A percentile compares a stretch with the other conserved stretches of the same genome.
phyloP scores from a whole-genome alignment of 441 rosid species.

The Brassica balearica region DNA sequence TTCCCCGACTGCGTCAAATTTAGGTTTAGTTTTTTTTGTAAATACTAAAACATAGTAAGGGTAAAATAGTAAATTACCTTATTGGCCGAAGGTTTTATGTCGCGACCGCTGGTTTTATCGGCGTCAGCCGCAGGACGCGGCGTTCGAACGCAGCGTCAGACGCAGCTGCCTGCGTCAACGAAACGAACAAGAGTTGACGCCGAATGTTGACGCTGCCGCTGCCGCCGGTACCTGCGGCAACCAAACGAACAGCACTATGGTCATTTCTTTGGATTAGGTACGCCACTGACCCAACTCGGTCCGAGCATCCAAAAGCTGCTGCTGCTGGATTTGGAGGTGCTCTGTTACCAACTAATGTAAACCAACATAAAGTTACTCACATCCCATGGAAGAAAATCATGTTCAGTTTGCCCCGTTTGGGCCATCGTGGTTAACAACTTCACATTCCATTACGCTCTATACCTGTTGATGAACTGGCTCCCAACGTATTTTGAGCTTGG shows the following conservation, averaged over 20 bases:
- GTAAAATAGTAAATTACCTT: too few species aligned
- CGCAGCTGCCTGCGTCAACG: too few species aligned
- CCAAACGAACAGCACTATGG: conserved; percentile 44
- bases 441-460: conserved; percentile 90
- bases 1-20: too few species aligned
- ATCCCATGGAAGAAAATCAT: conserved; percentile 89
- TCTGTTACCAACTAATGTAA: conserved; percentile 63
- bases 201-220: too few species aligned
- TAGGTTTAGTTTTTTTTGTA: too few species aligned
- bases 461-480: conserved; percentile 95
- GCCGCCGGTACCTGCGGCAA: too few species aligned
- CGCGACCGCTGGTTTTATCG: too few species aligned
- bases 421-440: conserved; percentile 91
- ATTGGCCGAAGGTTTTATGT: too few species aligned
- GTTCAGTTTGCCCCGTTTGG: conserved; percentile 72
- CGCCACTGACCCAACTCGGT: conserved; percentile 85
- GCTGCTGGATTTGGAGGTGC: conserved; percentile 84
- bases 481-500: conserved; percentile 91
- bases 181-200: too few species aligned
- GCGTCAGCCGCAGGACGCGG: too few species aligned
- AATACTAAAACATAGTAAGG: too few species aligned
- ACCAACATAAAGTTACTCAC: conserved; percentile 62
- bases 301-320: conserved; percentile 85
- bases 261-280: conserved; percentile 79
- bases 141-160: too few species aligned